Evolutionary conservation across 352 stramenopile genomes (phyloP).

Genomic region (Globisporangium emineosum): DNA sequence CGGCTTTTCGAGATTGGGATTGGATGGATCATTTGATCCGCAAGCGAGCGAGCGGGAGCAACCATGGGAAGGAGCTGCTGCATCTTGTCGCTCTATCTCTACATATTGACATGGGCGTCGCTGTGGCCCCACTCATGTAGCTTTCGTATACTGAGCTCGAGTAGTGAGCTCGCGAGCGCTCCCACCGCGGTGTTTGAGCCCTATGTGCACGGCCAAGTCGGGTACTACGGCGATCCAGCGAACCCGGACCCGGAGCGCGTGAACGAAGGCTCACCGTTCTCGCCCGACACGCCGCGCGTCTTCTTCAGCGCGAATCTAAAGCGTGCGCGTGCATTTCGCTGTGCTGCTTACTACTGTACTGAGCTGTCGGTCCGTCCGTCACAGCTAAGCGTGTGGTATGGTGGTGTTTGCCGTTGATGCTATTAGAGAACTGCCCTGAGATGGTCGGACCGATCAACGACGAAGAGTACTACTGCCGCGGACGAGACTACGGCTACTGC

Average conservation of each 20-base stretch:
- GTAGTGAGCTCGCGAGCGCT: constrained; percentile 24
- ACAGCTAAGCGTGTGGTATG: background rate
- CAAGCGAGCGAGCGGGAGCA: background rate
- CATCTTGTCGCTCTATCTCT: background rate
- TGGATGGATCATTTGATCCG: background rate
- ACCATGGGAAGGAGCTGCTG: background rate
- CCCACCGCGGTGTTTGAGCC: constrained; percentile 70
- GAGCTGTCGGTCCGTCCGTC: background rate
- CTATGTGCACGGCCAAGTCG: constrained; percentile 78
- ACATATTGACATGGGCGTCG: background rate
- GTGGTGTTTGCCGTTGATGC: background rate
- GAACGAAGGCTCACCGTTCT: constrained; percentile 85
- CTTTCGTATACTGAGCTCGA: constrained; percentile 42
- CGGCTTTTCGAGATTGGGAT: constrained; percentile 10
- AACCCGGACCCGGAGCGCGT: constrained; percentile 63
- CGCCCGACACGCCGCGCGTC: constrained; percentile 62
- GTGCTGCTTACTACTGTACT: background rate
- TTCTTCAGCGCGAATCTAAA: constrained; percentile 39
- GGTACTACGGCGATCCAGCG: constrained; percentile 75
- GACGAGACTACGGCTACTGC: constrained; percentile 92
- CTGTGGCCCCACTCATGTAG: background rate
- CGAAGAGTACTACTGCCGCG: constrained; percentile 90
- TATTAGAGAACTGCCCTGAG: constrained; percentile 62
- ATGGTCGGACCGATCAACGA: constrained; percentile 89
- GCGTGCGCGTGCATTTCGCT: constrained; percentile 21